phyloP scores from a whole-genome alignment of 805 yeast species.

The Candida xyloterini region DNA sequence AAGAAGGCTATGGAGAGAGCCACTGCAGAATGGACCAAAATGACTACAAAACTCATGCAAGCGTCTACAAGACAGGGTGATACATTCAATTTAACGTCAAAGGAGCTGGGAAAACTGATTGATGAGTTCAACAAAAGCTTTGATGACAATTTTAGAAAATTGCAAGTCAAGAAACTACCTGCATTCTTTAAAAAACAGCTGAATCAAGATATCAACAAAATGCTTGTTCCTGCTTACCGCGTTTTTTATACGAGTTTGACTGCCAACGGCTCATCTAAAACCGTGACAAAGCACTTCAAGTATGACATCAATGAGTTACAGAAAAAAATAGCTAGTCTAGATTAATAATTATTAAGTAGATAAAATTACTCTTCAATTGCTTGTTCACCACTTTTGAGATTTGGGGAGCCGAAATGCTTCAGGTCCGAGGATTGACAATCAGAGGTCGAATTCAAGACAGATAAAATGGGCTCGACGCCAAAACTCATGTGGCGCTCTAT shows the following conservation, averaged over 20 bases:
- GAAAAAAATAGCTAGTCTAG: constrained; percentile 31
- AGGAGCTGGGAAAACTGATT: constrained; percentile 66
- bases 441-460: constrained; percentile 9
- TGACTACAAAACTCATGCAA: constrained; percentile 75
- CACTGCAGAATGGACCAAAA: constrained; percentile 74
- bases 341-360: background rate
- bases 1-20: constrained; percentile 72
- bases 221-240: constrained; percentile 73
- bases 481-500: constrained; percentile 22
- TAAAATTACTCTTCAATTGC: constrained; percentile 10
- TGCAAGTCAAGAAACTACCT: constrained; percentile 45
- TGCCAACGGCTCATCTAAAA: constrained; percentile 67
- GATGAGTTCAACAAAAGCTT: constrained; percentile 74
- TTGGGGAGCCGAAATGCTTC: constrained; percentile 3
- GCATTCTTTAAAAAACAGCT: constrained; percentile 53
- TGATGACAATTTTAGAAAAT: constrained; percentile 69
- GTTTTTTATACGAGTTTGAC: constrained; percentile 79
- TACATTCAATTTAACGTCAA: constrained; percentile 52
- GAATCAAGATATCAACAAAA: constrained; percentile 70
- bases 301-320: constrained; percentile 47
- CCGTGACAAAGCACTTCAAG: constrained; percentile 66
- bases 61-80: constrained; percentile 65
- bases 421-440: no score
- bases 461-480: constrained; percentile 28
- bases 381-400: constrained; percentile 9